Percentiles rank a stretch among this genome's conserved stretches.
These are phyloP conservation scores for Meyerozyma carpophila DNA, from an alignment of 1,139 yeast species.

Conservation along the genomic window DNA sequence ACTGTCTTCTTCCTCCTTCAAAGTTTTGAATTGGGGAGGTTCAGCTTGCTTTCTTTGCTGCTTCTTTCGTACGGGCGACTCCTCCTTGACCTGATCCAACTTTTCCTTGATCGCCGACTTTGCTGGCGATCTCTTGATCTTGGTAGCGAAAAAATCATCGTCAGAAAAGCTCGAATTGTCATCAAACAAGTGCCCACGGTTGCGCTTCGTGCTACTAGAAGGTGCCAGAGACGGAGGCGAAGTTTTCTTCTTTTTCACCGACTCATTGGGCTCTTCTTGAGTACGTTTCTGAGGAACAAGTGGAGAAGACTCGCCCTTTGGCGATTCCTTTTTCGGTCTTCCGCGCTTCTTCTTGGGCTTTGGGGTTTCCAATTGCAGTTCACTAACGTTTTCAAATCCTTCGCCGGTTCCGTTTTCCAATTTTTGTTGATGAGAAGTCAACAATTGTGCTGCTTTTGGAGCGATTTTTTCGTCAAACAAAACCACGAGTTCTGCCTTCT, in stretches of 20 bases:
- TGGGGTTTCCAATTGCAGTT: not conserved
- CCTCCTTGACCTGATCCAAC: not conserved
- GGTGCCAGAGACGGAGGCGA: not conserved
- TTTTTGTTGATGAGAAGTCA: conserved; percentile 16
- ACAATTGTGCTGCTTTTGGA: conserved; percentile 30
- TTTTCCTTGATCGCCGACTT: not conserved
- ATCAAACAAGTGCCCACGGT: not conserved
- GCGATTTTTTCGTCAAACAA: conserved; percentile 47
- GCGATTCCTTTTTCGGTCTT: not conserved
- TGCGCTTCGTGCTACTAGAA: not conserved
- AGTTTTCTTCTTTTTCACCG: not conserved
- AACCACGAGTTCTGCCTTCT: conserved; percentile 54
- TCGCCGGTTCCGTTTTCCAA: not conserved
- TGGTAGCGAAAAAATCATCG: not conserved
- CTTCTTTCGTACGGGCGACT: not conserved
- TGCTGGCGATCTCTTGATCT: conserved; percentile 1
- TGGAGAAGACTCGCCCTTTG: not conserved
- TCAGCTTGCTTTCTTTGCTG: not conserved
- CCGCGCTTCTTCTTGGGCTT: not conserved
- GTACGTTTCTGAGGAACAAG: not conserved
- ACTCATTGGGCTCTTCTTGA: not conserved
- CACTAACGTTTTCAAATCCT: not conserved
- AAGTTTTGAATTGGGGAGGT: not conserved
- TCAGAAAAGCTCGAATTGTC: conserved; percentile 1
- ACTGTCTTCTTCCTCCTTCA: conserved; percentile 1